Base-by-base conservation (phyloP, 441 rosid species). In the Populus hybrid region DNA sequence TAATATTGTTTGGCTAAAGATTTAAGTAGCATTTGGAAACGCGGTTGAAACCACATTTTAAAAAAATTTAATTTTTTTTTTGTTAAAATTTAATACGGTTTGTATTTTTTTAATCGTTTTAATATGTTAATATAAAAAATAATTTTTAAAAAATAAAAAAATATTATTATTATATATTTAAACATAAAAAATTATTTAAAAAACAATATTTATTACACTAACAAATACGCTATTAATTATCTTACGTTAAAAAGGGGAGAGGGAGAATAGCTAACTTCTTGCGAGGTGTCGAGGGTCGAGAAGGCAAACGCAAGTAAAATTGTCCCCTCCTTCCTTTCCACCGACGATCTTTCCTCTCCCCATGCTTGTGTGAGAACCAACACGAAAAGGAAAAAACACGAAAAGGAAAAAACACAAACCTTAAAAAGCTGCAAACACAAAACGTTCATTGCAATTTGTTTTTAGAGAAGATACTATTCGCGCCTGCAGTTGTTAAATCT, bases 321-420 rank as follows among this genome's bases (percentile, higher is more conserved):
- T 16, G 11, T 16, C 28, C 67, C 14, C 36, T 14, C 61, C 11
- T 70, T 7, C 61, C 50, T 68, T 28, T 77, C 73, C 76, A 72
- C 76, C 76, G 76, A 78, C 80, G 59, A 78, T 9, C 73, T 67
- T 11, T 53, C 76, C 50, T 16, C 12, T 9, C 18, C 32, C 1
- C 5, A 19, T 69, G 53, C 72, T 66, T 69, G 1, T 53, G n/a
- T 53, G 61, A 53, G 61, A 18, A 53, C 61, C 21, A 18, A 5
- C 59, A 2, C 18, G 61, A 53, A 53, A 18, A 53, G n/a, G 8
- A 53, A 53, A 53, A 53, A 53, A 16, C 8, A 53, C 61, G 61
- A 53, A 53, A 18, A 53, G n/a, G 8, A 53, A 53, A 53, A 53
- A 53, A 16, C 8, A 53, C 61, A 18, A 53, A 53, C n/a, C 7